Evolutionary conservation across 257 asterid species (phyloP).

Genomic region (Pogostemon cablin): DNA sequence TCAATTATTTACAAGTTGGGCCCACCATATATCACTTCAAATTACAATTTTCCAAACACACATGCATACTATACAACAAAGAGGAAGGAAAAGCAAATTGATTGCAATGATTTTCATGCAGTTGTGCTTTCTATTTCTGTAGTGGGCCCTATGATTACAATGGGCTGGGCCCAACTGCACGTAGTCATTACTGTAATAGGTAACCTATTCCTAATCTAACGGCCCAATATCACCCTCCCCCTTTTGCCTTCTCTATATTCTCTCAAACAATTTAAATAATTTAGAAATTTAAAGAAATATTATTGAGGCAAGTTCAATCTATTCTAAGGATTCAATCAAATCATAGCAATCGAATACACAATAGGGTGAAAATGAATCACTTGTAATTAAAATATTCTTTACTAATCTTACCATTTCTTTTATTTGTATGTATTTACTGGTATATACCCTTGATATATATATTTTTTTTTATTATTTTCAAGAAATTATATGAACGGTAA

Average conservation of each 20-base stretch:
- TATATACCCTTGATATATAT: too few species aligned
- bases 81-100: not conserved
- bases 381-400: too few species aligned
- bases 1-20: not conserved
- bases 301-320: too few species aligned
- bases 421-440: too few species aligned
- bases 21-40: slow-evolving; percentile 6
- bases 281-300: too few species aligned
- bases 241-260: not conserved
- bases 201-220: not conserved
- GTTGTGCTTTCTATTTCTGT: slow-evolving; percentile 17
- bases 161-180: slow-evolving; percentile 37
- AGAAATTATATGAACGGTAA: too few species aligned
- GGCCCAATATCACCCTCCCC: slow-evolving; percentile 26
- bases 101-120: slow-evolving; percentile 28
- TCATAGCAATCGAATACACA: too few species aligned
- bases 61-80: not conserved
- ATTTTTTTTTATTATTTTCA: too few species aligned
- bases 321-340: too few species aligned
- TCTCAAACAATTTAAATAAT: not conserved
- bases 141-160: slow-evolving; percentile 34
- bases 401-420: too few species aligned
- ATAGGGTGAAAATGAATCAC: too few species aligned
- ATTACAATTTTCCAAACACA: slow-evolving; percentile 8
- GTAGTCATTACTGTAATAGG: slow-evolving; percentile 21